phyloP scores from a whole-genome alignment of 2,329 filamentous ascomycete species.

The Sclerotinia nivalis region DNA sequence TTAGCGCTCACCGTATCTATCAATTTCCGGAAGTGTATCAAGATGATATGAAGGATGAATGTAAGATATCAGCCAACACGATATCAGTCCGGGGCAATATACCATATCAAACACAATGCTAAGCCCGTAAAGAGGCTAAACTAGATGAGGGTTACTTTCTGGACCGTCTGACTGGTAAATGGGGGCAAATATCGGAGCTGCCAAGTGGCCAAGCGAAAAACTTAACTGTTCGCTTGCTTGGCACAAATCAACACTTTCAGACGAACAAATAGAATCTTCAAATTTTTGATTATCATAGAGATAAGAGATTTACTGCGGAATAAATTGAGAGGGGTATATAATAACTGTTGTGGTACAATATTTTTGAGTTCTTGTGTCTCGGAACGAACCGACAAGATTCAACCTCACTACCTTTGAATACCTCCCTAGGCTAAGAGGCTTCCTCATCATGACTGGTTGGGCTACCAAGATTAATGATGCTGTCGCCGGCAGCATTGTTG shows the following conservation, averaged over 20 bases:
- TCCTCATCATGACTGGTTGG: slow-evolving; percentile 17
- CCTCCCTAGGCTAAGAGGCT: not conserved
- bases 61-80: slow-evolving; percentile 12
- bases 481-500: slow-evolving; percentile 65
- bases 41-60: slow-evolving; percentile 14
- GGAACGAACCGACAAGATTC: slow-evolving; percentile 4
- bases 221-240: slow-evolving; percentile 12
- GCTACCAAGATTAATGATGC: slow-evolving; percentile 36
- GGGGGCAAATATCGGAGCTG: slow-evolving; percentile 1
- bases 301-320: slow-evolving; percentile 6
- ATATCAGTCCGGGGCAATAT: slow-evolving; percentile 11
- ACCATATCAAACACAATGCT: not conserved
- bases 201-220: slow-evolving; percentile 17
- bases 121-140: not conserved
- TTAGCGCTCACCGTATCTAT: slow-evolving; percentile 5
- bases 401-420: not conserved
- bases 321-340: slow-evolving; percentile 9
- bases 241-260: not conserved
- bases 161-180: slow-evolving; percentile 12
- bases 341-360: slow-evolving; percentile 1
- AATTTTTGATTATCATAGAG: slow-evolving; percentile 15
- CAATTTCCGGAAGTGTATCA: not conserved
- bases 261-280: slow-evolving; percentile 17
- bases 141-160: not conserved
- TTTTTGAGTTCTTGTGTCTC: slow-evolving; percentile 1